A percentile compares a stretch with the other conserved stretches of the same genome.
These are phyloP conservation scores for Funneliformis geosporum DNA, from an alignment of 192 early-diverging fungal genomes.

Conservation along the genomic window DNA sequence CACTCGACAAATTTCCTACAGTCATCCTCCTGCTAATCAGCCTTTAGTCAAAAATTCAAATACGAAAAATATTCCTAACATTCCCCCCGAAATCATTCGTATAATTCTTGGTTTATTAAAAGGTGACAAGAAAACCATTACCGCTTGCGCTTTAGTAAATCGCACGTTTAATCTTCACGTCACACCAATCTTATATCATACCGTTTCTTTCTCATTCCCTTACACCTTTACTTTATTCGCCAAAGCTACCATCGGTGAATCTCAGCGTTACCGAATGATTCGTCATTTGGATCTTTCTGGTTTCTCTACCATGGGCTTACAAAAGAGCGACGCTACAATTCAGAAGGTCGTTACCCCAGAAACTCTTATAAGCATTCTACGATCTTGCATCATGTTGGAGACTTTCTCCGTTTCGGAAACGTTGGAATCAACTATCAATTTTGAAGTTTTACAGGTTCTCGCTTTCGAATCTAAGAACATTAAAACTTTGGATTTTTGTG, in stretches of 20 bases:
- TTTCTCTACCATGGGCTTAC: slow-evolving; percentile 15
- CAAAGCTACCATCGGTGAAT: not conserved
- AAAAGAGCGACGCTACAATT: slow-evolving; percentile 5
- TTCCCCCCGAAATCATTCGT: slow-evolving; percentile 9
- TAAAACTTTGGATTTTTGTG: slow-evolving; percentile 28
- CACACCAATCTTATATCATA: slow-evolving; percentile 14
- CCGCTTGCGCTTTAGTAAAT: slow-evolving; percentile 21
- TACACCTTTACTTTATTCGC: slow-evolving; percentile 4
- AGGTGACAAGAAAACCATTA: slow-evolving; percentile 1
- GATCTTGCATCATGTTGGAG: not conserved
- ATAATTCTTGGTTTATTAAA: not conserved
- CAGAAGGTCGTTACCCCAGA: not conserved
- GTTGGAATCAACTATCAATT: slow-evolving; percentile 4
- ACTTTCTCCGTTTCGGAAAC: slow-evolving; percentile 17
- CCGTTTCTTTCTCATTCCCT: slow-evolving; percentile 19
- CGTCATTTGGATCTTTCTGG: slow-evolving; percentile 12
- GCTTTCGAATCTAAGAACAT: slow-evolving; percentile 10
- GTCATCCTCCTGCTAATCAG: too few relatives aligned
- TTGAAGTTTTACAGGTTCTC: slow-evolving; percentile 21
- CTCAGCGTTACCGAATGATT: not conserved
- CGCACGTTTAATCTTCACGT: slow-evolving; percentile 26
- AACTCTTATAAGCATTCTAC: slow-evolving; percentile 6
- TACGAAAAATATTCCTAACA: not conserved
- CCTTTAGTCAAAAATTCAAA: too few relatives aligned
- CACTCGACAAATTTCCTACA: too few relatives aligned